These are phyloP conservation scores for Cinnamomum micranthum DNA, from an alignment of 164 flowering plant species.

Conservation along the genomic window DNA sequence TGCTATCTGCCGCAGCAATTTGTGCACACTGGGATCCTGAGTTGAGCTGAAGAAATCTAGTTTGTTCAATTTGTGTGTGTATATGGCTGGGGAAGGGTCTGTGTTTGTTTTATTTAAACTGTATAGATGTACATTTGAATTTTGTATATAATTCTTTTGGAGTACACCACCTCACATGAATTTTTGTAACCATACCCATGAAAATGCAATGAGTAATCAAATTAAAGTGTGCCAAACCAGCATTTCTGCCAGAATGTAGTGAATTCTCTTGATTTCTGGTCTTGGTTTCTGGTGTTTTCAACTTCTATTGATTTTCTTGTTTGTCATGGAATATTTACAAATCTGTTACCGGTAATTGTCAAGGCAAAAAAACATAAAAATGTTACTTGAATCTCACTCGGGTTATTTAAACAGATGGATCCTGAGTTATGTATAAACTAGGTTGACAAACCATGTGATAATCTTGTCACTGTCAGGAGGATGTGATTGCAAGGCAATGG, in stretches of 20 bases:
- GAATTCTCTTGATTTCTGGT: neutral
- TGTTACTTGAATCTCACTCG: too few relatives aligned
- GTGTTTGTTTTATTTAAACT: neutral
- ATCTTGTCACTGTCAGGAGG: too few relatives aligned
- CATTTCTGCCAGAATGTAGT: neutral
- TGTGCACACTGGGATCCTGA: neutral
- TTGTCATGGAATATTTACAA: too few relatives aligned
- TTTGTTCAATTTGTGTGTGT: neutral
- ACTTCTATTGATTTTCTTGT: too few relatives aligned
- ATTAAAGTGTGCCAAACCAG: neutral
- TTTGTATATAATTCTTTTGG: slow-evolving; percentile 13
- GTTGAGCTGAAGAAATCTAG: neutral
- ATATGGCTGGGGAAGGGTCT: neutral
- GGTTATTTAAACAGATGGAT: too few relatives aligned
- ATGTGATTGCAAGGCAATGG: too few relatives aligned
- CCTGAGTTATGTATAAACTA: too few relatives aligned
- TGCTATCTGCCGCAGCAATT: neutral
- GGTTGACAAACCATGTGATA: too few relatives aligned
- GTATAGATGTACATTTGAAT: slow-evolving; percentile 15
- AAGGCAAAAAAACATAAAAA: too few relatives aligned
- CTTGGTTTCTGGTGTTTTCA: too few relatives aligned
- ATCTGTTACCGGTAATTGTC: too few relatives aligned
- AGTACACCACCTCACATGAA: neutral
- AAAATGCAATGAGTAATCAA: neutral
- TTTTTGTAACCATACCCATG: neutral